Base-by-base conservation (phyloP, 2,329 filamentous ascomycete species). In the Xylariales sp. region DNA sequence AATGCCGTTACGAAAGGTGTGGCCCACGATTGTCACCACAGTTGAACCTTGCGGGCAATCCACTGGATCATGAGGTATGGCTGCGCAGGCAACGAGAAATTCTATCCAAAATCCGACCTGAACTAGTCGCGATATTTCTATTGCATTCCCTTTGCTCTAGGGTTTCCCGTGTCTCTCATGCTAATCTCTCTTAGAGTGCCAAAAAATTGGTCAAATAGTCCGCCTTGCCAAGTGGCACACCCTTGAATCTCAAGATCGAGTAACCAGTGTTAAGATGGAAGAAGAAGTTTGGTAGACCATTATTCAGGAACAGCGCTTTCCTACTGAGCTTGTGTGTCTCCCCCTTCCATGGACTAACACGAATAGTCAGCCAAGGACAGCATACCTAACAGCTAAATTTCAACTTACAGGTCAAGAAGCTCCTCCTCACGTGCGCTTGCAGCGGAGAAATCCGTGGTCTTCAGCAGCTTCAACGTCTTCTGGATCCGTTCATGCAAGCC, bases 191-290 rank as follows among this genome's bases (percentile, higher is more conserved):
- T n/a, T n/a, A n/a, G n/a, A n/a, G n/a, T n/a, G n/a, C 42, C 31
- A 44, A 28, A 15, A 46, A 46, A 15, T 29, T 38, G 19, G n/a
- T 24, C 4, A 10, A 19, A 53, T 65, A 84, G 51, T 82, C 75
- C 43, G 51, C 38, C 67, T 84, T 84, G 18, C 79, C 79, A 22
- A 85, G 16, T 0, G 66, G 63, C 28, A 83, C 76, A 1, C 80
- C 81, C 61, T 76, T 68, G 51, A 69, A 72, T 47, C 81, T 66
- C 57, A 84, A 51, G 38, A 85, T 75, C n/a, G 60, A 65, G 61
- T 84, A 84, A 4, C 75, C 69, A 18, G 69, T 78, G 3, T 59
- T 67, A 11, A 74, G 51, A 53, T 84, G 80, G 59, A 84, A 85
- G 63, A 69, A 82, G 29, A 40, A 40, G 38, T 40, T 40, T 16